Evolutionary conservation across 495 filamentous ascomycete genomes (phyloP).

Genomic region (Margaritispora aquatica): DNA sequence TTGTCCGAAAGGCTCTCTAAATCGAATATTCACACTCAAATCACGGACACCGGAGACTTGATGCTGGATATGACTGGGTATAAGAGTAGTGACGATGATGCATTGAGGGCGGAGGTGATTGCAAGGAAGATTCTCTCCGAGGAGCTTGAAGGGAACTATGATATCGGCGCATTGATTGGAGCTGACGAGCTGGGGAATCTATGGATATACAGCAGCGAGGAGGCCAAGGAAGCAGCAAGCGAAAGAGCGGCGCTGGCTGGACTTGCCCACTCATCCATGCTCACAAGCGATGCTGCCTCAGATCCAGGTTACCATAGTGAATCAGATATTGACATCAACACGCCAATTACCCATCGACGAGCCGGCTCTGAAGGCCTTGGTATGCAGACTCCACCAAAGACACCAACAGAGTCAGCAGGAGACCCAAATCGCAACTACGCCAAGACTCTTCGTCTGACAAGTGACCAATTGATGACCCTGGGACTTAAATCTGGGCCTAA

Average conservation of each 20-base stretch:
- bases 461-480: constrained; percentile 86
- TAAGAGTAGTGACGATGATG: constrained; percentile 87
- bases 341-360: constrained; percentile 41
- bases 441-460: constrained; percentile 94
- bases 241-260: constrained; percentile 32
- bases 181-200: constrained; percentile 93
- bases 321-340: constrained; percentile 39
- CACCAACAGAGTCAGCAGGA: constrained; percentile 53
- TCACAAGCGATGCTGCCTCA: constrained; percentile 69
- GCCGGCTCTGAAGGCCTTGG: constrained; percentile 64
- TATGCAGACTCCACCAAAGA: constrained; percentile 69
- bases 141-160: constrained; percentile 90
- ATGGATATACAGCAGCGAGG: constrained; percentile 98
- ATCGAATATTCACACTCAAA: constrained; percentile 86
- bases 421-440: constrained; percentile 84
- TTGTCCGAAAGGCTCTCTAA: constrained; percentile 81
- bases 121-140: constrained; percentile 94
- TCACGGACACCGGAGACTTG: constrained; percentile 89
- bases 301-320: constrained; percentile 96
- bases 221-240: constrained; percentile 75
- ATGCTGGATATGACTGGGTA: constrained; percentile 99
- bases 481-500: constrained; percentile 80
- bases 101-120: constrained; percentile 81
- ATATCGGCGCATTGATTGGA: constrained; percentile 91
- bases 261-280: constrained; percentile 27